These are phyloP conservation scores for Aquanectria penicillioides DNA, from an alignment of 2,329 filamentous ascomycete species.

Conservation along the genomic window DNA sequence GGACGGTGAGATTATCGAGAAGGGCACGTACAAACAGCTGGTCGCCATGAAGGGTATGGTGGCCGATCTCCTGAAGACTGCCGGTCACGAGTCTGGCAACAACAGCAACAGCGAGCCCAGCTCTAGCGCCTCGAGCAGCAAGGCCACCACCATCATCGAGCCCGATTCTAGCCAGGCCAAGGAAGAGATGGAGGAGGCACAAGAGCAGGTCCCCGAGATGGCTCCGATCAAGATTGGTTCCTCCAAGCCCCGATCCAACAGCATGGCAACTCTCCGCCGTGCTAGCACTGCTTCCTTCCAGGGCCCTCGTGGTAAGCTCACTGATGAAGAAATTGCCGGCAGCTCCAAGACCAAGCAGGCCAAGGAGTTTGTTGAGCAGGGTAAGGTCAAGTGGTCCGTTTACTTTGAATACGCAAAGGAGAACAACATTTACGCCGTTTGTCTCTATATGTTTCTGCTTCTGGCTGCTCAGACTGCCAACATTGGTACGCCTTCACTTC, in stretches of 20 bases:
- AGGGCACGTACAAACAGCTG: conserved; percentile 89
- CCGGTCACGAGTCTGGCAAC: conserved; percentile 66
- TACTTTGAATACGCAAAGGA: conserved; percentile 95
- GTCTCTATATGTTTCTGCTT: conserved; percentile 80
- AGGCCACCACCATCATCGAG: conserved; percentile 67
- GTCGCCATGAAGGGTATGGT: conserved; percentile 95
- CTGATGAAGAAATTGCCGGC: conserved; percentile 81
- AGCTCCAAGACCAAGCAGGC: conserved; percentile 82
- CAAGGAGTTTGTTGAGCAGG: conserved; percentile 91
- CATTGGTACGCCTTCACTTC: too few relatives aligned
- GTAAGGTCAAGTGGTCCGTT: conserved; percentile 95
- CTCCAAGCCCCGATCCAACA: conserved; percentile 70
- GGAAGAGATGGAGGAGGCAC: conserved; percentile 78
- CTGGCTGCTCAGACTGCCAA: conserved; percentile 83
- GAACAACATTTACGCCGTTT: conserved; percentile 87
- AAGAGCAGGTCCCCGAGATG: conserved; percentile 80
- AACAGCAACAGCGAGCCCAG: conserved; percentile 52
- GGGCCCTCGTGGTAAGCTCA: conserved; percentile 83
- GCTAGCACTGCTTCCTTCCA: conserved; percentile 93
- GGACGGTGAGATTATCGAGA: conserved; percentile 84
- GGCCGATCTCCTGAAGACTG: conserved; percentile 82
- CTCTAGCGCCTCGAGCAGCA: conserved; percentile 59
- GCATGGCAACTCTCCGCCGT: conserved; percentile 83
- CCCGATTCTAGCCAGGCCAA: conserved; percentile 64
- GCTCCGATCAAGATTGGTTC: conserved; percentile 74